Conservation (phyloP, 1,139 yeast genomes). For the Petasospora fabianii region DNA sequence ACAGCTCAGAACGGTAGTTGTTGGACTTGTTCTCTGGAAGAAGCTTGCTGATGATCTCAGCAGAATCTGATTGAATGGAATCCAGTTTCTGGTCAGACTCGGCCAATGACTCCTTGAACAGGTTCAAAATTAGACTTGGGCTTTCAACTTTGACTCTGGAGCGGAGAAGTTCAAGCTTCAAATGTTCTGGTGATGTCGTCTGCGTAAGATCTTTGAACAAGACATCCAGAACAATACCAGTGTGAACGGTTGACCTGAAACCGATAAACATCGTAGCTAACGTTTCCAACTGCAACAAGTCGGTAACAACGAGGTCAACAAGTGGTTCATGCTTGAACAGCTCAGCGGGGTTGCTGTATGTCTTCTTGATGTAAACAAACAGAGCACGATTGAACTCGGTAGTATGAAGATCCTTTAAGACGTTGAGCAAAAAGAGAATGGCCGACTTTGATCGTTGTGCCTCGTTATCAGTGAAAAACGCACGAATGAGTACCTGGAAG, state of each 20-base stretch:
- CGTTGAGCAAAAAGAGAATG: conserved; percentile 23
- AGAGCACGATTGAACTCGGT: conserved; percentile 31
- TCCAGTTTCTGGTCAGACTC: conserved; percentile 18
- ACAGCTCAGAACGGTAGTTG: conserved; percentile 17
- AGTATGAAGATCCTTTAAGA: conserved; percentile 27
- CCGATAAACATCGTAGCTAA: conserved; percentile 32
- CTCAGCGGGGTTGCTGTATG: conserved; percentile 22
- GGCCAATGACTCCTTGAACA: conserved; percentile 17
- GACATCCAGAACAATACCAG: conserved; percentile 28
- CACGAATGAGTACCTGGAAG: conserved; percentile 22
- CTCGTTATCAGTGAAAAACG: conserved; percentile 14
- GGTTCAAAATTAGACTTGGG: conserved; percentile 6
- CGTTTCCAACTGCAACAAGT: conserved; percentile 32
- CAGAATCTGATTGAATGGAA: conserved; percentile 23
- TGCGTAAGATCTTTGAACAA: conserved; percentile 30
- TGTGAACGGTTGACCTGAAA: conserved; percentile 18
- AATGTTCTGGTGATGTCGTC: conserved; percentile 14
- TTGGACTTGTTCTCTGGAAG: conserved; percentile 16
- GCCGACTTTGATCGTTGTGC: conserved; percentile 5
- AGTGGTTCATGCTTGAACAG: conserved; percentile 29
- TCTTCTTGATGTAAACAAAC: conserved; percentile 25
- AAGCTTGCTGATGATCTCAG: conserved; percentile 22
- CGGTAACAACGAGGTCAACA: conserved; percentile 34
- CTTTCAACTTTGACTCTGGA: conserved; percentile 15
- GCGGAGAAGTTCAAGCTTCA: conserved; percentile 18